A percentile compares a stretch with the other conserved stretches of the same genome.
Conservation (phyloP, 495 filamentous ascomycete genomes). For the Aspergillus ostianus region DNA sequence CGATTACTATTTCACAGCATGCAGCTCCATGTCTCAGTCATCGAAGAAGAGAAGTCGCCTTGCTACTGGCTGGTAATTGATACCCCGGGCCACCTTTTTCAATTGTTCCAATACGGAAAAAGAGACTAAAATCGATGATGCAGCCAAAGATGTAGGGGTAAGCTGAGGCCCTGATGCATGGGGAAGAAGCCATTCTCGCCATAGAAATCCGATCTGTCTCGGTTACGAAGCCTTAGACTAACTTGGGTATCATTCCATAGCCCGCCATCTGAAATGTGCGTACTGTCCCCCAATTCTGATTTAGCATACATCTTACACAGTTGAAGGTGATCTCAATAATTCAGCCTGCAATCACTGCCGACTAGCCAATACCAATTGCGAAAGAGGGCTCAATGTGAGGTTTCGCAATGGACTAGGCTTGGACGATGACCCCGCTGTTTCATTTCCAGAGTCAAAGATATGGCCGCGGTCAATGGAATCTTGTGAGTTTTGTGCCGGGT, state of each 20-base stretch:
- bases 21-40: slow-evolving; percentile 4
- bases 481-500: slow-evolving; percentile 10
- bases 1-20: background rate
- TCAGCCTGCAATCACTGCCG: slow-evolving; percentile 22
- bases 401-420: slow-evolving; percentile 24
- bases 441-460: slow-evolving; percentile 17
- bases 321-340: slow-evolving; percentile 20
- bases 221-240: background rate
- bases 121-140: background rate
- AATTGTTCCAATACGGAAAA: background rate
- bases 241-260: slow-evolving; percentile 3
- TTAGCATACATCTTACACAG: background rate
- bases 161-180: background rate
- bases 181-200: background rate
- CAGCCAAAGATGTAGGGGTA: slow-evolving; percentile 15
- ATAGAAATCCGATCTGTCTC: background rate
- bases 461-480: slow-evolving; percentile 24
- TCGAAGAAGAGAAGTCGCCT: slow-evolving; percentile 10
- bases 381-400: slow-evolving; percentile 22
- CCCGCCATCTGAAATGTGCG: slow-evolving; percentile 31
- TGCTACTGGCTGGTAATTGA: slow-evolving; percentile 13
- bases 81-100: background rate
- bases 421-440: slow-evolving; percentile 11
- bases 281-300: background rate
- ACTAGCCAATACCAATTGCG: slow-evolving; percentile 21